Conservation (phyloP, 306 rosid genomes). For the Dryas drummondii region DNA sequence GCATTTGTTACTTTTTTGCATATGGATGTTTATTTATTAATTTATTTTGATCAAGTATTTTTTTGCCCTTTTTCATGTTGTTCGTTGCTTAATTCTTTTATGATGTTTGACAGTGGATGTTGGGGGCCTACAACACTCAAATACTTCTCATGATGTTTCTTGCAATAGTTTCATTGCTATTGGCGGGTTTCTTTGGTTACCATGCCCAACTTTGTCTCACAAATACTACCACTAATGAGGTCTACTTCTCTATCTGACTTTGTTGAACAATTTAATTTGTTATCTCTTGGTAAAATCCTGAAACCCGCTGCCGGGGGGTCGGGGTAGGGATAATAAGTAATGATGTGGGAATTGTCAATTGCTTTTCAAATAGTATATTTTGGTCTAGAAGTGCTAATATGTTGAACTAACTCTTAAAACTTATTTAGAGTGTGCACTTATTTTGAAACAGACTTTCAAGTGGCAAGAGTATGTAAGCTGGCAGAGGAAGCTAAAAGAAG, state of each 20-base stretch:
- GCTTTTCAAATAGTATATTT: neutral
- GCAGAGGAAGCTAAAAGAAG: slow-evolving; percentile 78
- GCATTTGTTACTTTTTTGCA: neutral
- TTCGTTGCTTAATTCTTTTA: slow-evolving; percentile 21
- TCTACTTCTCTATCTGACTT: slow-evolving; percentile 31
- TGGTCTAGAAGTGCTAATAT: neutral
- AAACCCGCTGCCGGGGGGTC: neutral
- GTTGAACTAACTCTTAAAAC: neutral
- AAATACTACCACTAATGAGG: slow-evolving; percentile 97
- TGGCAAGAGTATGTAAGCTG: slow-evolving; percentile 80
- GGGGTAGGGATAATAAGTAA: neutral
- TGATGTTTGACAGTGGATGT: slow-evolving; percentile 63
- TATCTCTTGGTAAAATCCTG: slow-evolving; percentile 4
- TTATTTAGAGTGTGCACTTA: neutral
- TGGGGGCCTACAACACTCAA: slow-evolving; percentile 85
- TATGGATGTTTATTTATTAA: neutral
- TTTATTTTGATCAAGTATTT: too few relatives aligned
- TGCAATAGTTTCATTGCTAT: slow-evolving; percentile 63
- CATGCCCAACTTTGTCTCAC: slow-evolving; percentile 87
- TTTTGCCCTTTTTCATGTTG: neutral
- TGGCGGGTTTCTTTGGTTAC: slow-evolving; percentile 84
- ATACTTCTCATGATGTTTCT: slow-evolving; percentile 80
- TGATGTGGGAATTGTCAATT: neutral
- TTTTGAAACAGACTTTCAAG: slow-evolving; percentile 70
- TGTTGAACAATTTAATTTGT: slow-evolving; percentile 13